A percentile compares a stretch with the other conserved stretches of the same genome.
Conservation (phyloP, 768 basidiomycete species). For the Amanita pseudoporphyria region DNA sequence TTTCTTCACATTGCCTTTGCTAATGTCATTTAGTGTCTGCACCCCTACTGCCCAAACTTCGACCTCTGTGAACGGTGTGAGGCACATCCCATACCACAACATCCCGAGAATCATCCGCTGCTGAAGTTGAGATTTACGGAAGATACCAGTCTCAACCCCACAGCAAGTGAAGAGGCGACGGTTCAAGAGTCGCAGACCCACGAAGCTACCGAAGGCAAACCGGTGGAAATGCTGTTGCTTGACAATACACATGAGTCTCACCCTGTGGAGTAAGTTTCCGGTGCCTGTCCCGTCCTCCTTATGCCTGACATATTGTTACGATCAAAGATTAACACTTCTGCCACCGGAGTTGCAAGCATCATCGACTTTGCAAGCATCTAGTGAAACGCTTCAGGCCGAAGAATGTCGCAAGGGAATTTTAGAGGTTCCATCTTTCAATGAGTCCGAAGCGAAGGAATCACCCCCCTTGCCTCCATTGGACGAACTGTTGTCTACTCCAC, state of each 20-base stretch:
- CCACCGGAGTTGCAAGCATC: background rate
- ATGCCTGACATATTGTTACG: background rate
- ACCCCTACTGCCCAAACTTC: slow-evolving; percentile 66
- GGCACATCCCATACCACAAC: slow-evolving; percentile 66
- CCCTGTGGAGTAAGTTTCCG: too few species aligned
- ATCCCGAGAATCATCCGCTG: slow-evolving; percentile 62
- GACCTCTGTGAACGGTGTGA: slow-evolving; percentile 78
- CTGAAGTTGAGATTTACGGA: slow-evolving; percentile 53
- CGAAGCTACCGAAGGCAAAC: too few species aligned
- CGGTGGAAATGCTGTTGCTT: too few species aligned
- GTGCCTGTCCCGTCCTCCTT: background rate
- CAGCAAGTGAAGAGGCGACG: background rate
- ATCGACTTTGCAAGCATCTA: background rate
- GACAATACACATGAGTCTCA: too few species aligned
- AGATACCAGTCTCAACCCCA: background rate
- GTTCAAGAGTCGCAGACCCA: background rate
- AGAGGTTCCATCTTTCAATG: too few species aligned
- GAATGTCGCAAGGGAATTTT: background rate
- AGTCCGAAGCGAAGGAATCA: too few species aligned
- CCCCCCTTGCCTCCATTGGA: background rate
- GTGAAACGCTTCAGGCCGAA: background rate
- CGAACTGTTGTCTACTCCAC: background rate
- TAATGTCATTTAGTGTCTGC: slow-evolving; percentile 52
- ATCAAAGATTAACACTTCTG: background rate
- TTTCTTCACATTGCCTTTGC: slow-evolving; percentile 6